These are phyloP conservation scores for Hymenoscyphus infarciens DNA, from an alignment of 2,329 filamentous ascomycete species.

Conservation along the genomic window DNA sequence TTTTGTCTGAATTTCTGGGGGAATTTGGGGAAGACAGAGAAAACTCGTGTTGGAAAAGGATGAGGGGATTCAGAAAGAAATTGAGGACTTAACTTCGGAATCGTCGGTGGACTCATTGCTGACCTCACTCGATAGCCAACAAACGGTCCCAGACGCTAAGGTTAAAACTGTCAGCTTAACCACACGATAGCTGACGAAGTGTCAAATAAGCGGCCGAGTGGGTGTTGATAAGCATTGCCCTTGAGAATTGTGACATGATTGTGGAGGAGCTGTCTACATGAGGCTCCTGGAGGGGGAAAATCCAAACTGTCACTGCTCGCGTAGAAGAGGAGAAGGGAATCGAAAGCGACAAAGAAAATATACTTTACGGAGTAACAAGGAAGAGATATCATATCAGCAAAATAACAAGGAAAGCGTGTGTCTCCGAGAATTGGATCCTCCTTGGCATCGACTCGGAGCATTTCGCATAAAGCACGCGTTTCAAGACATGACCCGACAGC, in stretches of 20 bases:
- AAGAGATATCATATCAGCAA: background rate
- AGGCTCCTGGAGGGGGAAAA: background rate
- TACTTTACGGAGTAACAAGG: background rate
- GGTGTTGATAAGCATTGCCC: conserved; percentile 1
- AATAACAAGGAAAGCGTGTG: background rate
- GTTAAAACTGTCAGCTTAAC: conserved; percentile 1
- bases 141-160: background rate
- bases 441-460: background rate
- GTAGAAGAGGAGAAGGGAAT: too few relatives aligned
- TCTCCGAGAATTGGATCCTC: background rate
- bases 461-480: background rate
- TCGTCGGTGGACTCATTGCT: background rate
- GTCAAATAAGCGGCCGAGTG: background rate
- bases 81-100: background rate
- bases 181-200: background rate
- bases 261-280: background rate
- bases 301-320: too few relatives aligned
- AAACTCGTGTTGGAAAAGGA: background rate
- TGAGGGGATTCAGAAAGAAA: background rate
- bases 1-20: background rate
- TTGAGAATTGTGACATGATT: background rate
- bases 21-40: background rate
- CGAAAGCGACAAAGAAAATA: too few relatives aligned
- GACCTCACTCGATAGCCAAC: background rate
- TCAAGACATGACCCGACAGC: background rate